Conservation (phyloP, 2,329 filamentous ascomycete genomes). For the Beauveria sp. region DNA sequence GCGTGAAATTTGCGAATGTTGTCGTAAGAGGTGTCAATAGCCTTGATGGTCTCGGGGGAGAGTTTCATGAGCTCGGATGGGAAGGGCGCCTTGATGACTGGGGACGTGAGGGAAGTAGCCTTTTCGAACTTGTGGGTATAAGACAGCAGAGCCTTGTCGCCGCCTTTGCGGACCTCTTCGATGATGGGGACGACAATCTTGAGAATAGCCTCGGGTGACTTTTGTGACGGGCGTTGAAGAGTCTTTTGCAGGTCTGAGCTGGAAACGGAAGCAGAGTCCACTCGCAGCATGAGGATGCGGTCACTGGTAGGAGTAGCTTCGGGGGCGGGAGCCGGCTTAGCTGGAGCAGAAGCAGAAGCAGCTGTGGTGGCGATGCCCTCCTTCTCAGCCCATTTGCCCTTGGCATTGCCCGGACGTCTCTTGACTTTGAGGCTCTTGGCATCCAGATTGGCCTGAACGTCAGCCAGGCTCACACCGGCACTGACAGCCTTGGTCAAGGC, state of each 20-base stretch:
- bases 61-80: constrained; percentile 78
- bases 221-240: constrained; percentile 84
- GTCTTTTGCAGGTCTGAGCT: constrained; percentile 61
- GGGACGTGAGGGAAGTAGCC: constrained; percentile 81
- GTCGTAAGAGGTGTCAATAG: constrained; percentile 89
- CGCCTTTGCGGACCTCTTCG: constrained; percentile 71
- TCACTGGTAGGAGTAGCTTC: constrained; percentile 27
- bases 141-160: constrained; percentile 79
- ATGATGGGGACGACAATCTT: constrained; percentile 88
- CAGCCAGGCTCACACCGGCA: constrained; percentile 75
- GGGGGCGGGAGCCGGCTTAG: constrained; percentile 26
- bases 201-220: constrained; percentile 89
- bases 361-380: constrained; percentile 53
- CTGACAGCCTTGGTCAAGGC: constrained; percentile 82
- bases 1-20: constrained; percentile 94
- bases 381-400: constrained; percentile 84
- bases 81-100: constrained; percentile 86
- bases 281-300: constrained; percentile 76
- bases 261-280: constrained; percentile 59
- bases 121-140: constrained; percentile 99
- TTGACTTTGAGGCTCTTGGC: constrained; percentile 94
- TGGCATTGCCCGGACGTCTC: constrained; percentile 85
- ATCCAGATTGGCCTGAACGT: constrained; percentile 88
- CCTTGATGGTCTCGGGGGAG: constrained; percentile 71
- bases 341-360: constrained; percentile 21